Base-by-base conservation (phyloP, 768 basidiomycete species). In the Boletus vermiculosoides region DNA sequence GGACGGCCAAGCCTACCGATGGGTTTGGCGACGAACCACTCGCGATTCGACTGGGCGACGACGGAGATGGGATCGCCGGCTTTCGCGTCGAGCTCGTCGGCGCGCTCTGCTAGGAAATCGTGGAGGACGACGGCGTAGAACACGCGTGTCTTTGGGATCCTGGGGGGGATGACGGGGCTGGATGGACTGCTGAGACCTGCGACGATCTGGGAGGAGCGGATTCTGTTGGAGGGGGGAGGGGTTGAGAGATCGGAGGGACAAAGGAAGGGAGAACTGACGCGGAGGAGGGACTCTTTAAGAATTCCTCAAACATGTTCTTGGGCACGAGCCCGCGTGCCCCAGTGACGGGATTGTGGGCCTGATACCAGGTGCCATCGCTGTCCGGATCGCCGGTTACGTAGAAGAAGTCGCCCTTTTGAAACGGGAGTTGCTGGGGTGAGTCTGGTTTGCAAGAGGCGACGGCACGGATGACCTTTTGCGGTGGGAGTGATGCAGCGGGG, bases 21-120 rank as follows among this genome's bases (percentile, higher is more conserved):
- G 13, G 96, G 94, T 74, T 99, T 99, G 28, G 97, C 97, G 47
- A 99, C 97, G 72, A 98, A 98, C 97, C 97, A 99, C 72, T 99
- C 97, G 61, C 94, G 92, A 69, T 98, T 99, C n/a, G 95, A 98
- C 72, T 98, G 97, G 0, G 97, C 97, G 55, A 98, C 97, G 58
- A 99, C 93, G 18, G 95, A 90, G 69, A 99, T 92, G 9, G 92
- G 82, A 66, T 99, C 97, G 36, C 95, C 96, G 0, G 87, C 83
- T 66, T 90, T 94, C 2, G 96, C 96, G 58, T 96, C 95, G 45
- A 99, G 85, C 68, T 99, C 97, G 70, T 99, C 97, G 5, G 92
- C 83, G 45, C 97, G 84, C 73, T 99, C 97, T n/a, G 97, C 95
- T 13, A 78, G 71, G 64, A 99, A 99, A 67, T 98, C 95, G 67